Conservation (phyloP, 108 stramenopile genomes). For the Nannochloropsis gaditana region DNA sequence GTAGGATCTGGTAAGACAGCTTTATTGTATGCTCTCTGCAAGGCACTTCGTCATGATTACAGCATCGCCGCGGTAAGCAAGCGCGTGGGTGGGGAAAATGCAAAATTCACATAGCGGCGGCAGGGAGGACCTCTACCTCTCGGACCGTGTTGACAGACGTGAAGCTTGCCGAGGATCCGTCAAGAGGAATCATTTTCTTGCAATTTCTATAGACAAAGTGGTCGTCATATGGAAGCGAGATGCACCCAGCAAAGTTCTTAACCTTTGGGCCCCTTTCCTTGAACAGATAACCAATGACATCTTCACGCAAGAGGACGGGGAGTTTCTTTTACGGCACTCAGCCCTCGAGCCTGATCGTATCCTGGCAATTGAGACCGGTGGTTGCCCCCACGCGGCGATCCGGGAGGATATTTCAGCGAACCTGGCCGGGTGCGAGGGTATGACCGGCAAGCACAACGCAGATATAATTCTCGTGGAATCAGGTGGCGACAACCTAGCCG, state of each 20-base stretch:
- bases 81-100: background rate
- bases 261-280: no score
- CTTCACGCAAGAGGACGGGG: conserved; percentile 94
- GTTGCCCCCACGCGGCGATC: conserved; percentile 93
- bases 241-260: no score
- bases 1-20: conserved; percentile 80
- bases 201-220: no score
- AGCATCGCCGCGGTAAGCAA: conserved; percentile 50
- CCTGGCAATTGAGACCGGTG: conserved; percentile 91
- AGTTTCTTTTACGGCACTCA: conserved; percentile 73
- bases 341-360: conserved; percentile 72
- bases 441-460: conserved; percentile 63
- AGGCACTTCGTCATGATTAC: conserved; percentile 52
- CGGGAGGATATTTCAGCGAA: conserved; percentile 94
- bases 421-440: conserved; percentile 76
- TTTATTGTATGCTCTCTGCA: conserved; percentile 67
- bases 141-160: no score
- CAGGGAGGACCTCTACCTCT: no score
- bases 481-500: conserved; percentile 96
- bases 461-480: conserved; percentile 83
- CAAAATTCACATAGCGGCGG: no score
- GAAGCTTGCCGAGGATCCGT: no score
- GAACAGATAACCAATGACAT: conserved; percentile 89
- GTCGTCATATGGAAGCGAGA: no score
- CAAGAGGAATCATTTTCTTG: no score